These are phyloP conservation scores for Triticum timopheevii DNA, from an alignment of 176 grass and related monocot genomes.

Conservation along the genomic window DNA sequence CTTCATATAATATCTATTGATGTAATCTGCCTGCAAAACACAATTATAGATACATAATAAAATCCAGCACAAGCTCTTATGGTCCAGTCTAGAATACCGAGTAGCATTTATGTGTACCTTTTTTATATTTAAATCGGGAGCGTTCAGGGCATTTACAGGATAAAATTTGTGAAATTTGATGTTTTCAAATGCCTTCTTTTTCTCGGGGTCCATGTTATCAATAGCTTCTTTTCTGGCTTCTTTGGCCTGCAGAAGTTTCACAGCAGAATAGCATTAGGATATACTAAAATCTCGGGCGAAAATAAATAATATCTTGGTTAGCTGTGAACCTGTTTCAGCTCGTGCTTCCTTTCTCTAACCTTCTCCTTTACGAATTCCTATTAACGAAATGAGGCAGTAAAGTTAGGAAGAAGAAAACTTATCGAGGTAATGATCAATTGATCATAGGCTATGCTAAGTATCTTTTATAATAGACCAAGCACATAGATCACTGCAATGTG, in stretches of 20 bases:
- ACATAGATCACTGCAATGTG: not conserved
- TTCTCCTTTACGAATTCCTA: slow-evolving; percentile 76
- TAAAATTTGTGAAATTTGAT: slow-evolving; percentile 91
- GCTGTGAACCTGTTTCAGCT: slow-evolving; percentile 57
- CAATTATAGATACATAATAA: not conserved
- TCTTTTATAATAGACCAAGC: slow-evolving; percentile 1
- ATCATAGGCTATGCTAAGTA: not conserved
- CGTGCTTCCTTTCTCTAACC: slow-evolving; percentile 68
- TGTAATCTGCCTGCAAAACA: slow-evolving; percentile 50
- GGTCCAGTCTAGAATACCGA: not conserved
- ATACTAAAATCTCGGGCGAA: not conserved
- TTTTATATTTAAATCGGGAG: slow-evolving; percentile 63
- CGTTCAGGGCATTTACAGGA: slow-evolving; percentile 57
- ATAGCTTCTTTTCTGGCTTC: slow-evolving; percentile 79
- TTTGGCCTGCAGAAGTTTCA: slow-evolving; percentile 53
- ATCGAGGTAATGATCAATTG: not conserved
- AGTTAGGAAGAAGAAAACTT: slow-evolving; percentile 14
- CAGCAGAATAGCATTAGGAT: not conserved
- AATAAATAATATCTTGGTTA: slow-evolving; percentile 1
- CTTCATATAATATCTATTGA: slow-evolving; percentile 77
- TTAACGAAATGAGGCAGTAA: not conserved
- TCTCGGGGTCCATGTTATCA: slow-evolving; percentile 73
- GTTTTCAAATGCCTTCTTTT: slow-evolving; percentile 63
- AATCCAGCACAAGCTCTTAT: not conserved
- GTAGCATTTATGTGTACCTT: slow-evolving; percentile 48